These are phyloP conservation scores for Populus nigra DNA, from an alignment of 345 rosid genomes.

Conservation along the genomic window DNA sequence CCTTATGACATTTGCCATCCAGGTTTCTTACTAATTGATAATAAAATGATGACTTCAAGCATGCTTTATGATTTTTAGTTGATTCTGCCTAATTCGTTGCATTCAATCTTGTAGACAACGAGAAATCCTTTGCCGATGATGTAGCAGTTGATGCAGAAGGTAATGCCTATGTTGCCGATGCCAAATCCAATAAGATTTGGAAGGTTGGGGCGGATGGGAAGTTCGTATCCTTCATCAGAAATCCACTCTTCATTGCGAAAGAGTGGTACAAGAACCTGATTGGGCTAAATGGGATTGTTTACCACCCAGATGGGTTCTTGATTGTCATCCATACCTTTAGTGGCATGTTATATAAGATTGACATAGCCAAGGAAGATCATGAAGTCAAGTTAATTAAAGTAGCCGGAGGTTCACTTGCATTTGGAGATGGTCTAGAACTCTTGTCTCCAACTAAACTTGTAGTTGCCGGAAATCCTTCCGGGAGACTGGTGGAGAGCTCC, in stretches of 20 bases:
- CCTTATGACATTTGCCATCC: too few relatives aligned
- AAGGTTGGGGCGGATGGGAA: constrained; percentile 61
- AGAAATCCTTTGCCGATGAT: constrained; percentile 76
- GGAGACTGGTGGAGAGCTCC: constrained; percentile 67
- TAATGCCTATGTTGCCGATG: constrained; percentile 73
- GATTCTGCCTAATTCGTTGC: not conserved
- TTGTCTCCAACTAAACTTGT: constrained; percentile 66
- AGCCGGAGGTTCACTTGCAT: constrained; percentile 47
- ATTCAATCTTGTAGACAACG: constrained; percentile 39
- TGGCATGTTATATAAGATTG: constrained; percentile 66
- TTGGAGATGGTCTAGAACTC: constrained; percentile 78
- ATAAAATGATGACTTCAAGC: too few relatives aligned
- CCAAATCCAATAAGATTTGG: constrained; percentile 64
- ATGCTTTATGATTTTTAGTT: not conserved
- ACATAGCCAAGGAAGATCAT: constrained; percentile 35
- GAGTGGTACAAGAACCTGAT: constrained; percentile 69
- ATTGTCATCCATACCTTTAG: constrained; percentile 65
- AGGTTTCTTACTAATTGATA: too few relatives aligned
- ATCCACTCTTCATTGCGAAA: constrained; percentile 58
- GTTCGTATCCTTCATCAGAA: constrained; percentile 45
- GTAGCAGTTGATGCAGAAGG: constrained; percentile 73
- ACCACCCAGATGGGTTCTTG: constrained; percentile 79
- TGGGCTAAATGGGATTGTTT: constrained; percentile 73
- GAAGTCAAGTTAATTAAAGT: constrained; percentile 50
- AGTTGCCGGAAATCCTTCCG: constrained; percentile 78